phyloP scores from a whole-genome alignment of 1,284 basidiomycete genomes.

The Tremellales sp. region DNA sequence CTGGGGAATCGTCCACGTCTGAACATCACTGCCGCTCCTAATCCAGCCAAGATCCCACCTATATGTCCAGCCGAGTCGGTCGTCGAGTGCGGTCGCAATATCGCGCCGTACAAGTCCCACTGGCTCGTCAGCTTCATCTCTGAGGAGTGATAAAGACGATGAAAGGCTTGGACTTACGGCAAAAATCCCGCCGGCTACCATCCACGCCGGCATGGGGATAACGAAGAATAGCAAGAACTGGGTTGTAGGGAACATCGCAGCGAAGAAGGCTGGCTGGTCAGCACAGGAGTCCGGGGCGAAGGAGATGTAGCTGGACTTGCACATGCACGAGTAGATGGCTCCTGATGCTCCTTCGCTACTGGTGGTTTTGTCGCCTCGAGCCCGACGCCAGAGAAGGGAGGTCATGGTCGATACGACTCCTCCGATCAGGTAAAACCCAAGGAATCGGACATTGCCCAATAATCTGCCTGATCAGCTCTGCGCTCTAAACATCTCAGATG shows the following conservation, averaged over 20 bases:
- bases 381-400: conserved; percentile 59
- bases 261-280: conserved; percentile 59
- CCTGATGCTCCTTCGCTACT: conserved; percentile 62
- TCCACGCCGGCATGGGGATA: conserved; percentile 79
- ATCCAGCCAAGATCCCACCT: conserved; percentile 68
- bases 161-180: conserved; percentile 39
- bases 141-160: neutral
- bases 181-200: conserved; percentile 68
- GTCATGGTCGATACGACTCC: conserved; percentile 62
- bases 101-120: conserved; percentile 36
- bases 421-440: conserved; percentile 38
- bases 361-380: conserved; percentile 41
- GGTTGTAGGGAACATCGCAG: conserved; percentile 64
- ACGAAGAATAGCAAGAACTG: conserved; percentile 76
- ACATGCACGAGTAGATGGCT: conserved; percentile 45
- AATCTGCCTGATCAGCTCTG: neutral
- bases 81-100: conserved; percentile 19
- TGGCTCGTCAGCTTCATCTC: conserved; percentile 1
- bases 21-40: conserved; percentile 54
- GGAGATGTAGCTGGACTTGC: conserved; percentile 12
- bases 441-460: conserved; percentile 3
- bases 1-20: conserved; percentile 11
- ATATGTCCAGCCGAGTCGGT: conserved; percentile 74
- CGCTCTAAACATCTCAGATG: neutral
- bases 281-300: neutral